Evolutionary conservation across 2,329 filamentous ascomycete species (phyloP).

Genomic region (Ophiocordyceps camponoti-leonardi): DNA sequence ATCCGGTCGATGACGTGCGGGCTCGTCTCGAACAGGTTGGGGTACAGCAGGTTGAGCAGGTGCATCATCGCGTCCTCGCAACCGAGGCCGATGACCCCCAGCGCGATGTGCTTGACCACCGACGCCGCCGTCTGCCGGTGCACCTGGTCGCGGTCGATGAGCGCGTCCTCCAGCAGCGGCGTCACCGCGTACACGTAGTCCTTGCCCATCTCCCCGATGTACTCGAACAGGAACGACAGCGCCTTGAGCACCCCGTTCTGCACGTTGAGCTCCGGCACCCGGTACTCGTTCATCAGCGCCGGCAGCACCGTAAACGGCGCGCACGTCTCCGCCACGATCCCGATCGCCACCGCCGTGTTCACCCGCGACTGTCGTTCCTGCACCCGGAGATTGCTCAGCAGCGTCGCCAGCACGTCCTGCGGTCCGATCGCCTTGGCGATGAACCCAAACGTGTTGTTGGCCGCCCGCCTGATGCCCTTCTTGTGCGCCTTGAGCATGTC

Average conservation of each 20-base stretch:
- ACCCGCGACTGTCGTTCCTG: conserved; percentile 97
- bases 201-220: conserved; percentile 99
- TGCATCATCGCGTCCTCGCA: conserved; percentile 99
- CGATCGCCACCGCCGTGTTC: conserved; percentile 95
- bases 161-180: conserved; percentile 83
- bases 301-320: conserved; percentile 97
- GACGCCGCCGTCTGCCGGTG: conserved; percentile 92
- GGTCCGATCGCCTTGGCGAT: conserved; percentile 98
- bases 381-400: conserved; percentile 91
- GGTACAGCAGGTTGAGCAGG: conserved; percentile 86
- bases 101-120: conserved; percentile 93
- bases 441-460: conserved; percentile 99
- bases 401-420: conserved; percentile 86
- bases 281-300: conserved; percentile 97
- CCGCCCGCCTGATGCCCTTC: conserved; percentile 93
- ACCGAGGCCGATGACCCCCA: conserved; percentile 92
- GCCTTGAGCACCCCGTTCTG: conserved; percentile 98
- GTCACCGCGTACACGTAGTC: conserved; percentile 98
- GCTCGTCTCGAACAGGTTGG: conserved; percentile 93
- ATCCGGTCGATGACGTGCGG: conserved; percentile 98
- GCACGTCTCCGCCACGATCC: conserved; percentile 96
- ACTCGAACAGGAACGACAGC: conserved; percentile 93
- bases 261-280: conserved; percentile 93
- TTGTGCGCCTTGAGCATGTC: conserved; percentile 99
- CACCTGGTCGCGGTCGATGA: conserved; percentile 95